Conservation (phyloP, 179 eudicot species). For the Heliamphora pulchella region DNA sequence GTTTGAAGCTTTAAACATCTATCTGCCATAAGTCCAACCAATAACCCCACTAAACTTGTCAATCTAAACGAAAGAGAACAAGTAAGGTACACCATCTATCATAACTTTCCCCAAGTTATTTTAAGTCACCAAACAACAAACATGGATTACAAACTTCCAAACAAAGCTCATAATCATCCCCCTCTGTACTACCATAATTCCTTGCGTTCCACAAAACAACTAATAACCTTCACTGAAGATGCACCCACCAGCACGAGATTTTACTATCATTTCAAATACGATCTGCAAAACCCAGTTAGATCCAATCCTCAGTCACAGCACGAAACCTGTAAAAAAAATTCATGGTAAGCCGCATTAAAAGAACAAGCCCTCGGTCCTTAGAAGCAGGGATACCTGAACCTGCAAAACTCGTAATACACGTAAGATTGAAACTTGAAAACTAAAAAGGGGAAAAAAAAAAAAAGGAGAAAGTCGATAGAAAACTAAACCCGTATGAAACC, state of each 20-base stretch:
- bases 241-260: neutral
- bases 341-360: conserved; percentile 40
- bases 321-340: conserved; percentile 64
- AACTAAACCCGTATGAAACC: conserved; percentile 13
- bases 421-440: conserved; percentile 23
- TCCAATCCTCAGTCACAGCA: conserved; percentile 15
- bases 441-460: neutral
- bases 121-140: too few species aligned
- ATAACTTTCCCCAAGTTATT: too few species aligned
- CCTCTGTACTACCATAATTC: neutral
- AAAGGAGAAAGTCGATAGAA: conserved; percentile 8
- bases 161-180: too few species aligned
- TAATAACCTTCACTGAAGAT: neutral
- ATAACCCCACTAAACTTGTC: too few species aligned
- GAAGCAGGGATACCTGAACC: conserved; percentile 62
- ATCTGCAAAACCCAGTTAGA: conserved; percentile 18
- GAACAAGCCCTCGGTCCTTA: conserved; percentile 28
- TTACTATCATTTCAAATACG: neutral
- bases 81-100: too few species aligned
- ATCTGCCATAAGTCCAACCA: too few species aligned
- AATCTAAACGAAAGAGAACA: too few species aligned
- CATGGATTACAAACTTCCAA: too few species aligned
- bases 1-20: too few species aligned
- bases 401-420: conserved; percentile 53
- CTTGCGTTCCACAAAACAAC: neutral